These are phyloP conservation scores for Entomortierella chlamydospora DNA, from an alignment of 192 early-diverging fungal species.

Conservation along the genomic window DNA sequence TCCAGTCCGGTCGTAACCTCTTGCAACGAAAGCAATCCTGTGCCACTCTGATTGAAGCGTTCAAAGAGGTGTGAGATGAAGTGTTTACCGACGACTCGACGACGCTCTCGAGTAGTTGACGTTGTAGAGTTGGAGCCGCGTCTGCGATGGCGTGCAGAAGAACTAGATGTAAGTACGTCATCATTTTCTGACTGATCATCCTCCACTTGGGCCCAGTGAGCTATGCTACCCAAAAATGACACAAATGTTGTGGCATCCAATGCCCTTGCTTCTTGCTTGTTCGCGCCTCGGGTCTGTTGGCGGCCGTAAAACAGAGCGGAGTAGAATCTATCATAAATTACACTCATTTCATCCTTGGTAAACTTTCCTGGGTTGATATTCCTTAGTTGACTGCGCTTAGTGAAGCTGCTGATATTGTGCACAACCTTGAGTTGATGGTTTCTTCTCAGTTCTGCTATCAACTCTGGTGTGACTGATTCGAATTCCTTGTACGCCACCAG, in stretches of 20 bases:
- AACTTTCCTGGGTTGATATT: conserved; percentile 83
- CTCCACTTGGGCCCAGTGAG: conserved; percentile 70
- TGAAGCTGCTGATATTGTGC: conserved; percentile 92
- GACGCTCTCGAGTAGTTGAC: conserved; percentile 37
- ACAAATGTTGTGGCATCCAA: conserved; percentile 80
- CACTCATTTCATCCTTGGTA: conserved; percentile 85
- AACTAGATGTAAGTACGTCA: conserved; percentile 3
- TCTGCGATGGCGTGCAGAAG: conserved; percentile 30
- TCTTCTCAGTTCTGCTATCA: conserved; percentile 83
- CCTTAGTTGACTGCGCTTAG: conserved; percentile 89
- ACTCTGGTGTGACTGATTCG: conserved; percentile 78
- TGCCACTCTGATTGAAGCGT: conserved; percentile 63
- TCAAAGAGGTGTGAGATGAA: conserved; percentile 60
- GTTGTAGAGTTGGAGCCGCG: conserved; percentile 46
- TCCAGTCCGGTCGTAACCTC: conserved; percentile 84
- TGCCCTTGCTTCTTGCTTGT: conserved; percentile 53
- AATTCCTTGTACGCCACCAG: conserved; percentile 92
- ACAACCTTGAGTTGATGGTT: conserved; percentile 90
- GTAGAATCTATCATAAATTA: conserved; percentile 92
- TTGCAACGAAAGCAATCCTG: conserved; percentile 76
- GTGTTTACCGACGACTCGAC: conserved; percentile 45
- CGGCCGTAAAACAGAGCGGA: conserved; percentile 77
- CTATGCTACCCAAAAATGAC: conserved; percentile 79
- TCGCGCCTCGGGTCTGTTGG: conserved; percentile 38
- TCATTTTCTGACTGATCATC: conserved; percentile 48